These are phyloP conservation scores for Colletotrichum tanaceti DNA, from an alignment of 2,329 filamentous ascomycete genomes.

Conservation along the genomic window DNA sequence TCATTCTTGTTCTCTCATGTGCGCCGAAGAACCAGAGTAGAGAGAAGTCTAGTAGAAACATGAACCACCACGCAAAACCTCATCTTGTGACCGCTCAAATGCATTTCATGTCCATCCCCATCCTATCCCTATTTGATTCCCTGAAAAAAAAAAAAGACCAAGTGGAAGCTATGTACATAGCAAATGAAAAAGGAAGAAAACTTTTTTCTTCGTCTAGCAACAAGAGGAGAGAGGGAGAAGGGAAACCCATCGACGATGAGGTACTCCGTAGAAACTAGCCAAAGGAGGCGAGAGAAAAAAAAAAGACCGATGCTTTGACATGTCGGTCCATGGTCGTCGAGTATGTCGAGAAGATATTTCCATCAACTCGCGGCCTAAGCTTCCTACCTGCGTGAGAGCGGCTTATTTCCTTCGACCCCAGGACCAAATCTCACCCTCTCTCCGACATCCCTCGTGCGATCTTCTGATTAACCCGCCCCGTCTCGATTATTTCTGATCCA, in stretches of 20 bases:
- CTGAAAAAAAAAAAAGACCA: constrained; percentile 24
- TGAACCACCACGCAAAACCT: constrained; percentile 22
- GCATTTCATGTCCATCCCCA: constrained; percentile 31
- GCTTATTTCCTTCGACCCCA: background rate
- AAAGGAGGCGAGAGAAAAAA: background rate
- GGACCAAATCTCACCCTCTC: background rate
- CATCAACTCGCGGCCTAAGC: constrained; percentile 19
- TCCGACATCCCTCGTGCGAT: background rate
- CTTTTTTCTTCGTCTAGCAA: constrained; percentile 41
- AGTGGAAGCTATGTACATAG: constrained; percentile 36
- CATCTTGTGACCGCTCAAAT: constrained; percentile 39
- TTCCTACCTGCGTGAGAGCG: background rate
- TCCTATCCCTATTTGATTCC: constrained; percentile 2
- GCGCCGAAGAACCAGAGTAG: constrained; percentile 13
- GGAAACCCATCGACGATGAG: background rate
- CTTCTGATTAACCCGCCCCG: constrained; percentile 18
- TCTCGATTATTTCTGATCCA: constrained; percentile 23
- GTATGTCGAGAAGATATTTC: constrained; percentile 31
- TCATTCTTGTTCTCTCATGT: constrained; percentile 16
- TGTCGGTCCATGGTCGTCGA: constrained; percentile 24
- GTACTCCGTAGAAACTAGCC: background rate
- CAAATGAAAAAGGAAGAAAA: constrained; percentile 25
- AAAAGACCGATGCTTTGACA: constrained; percentile 6
- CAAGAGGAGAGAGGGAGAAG: constrained; percentile 19
- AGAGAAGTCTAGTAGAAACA: constrained; percentile 33